Evolutionary conservation across 306 rosid species (phyloP).

Genomic region (Senna tora): DNA sequence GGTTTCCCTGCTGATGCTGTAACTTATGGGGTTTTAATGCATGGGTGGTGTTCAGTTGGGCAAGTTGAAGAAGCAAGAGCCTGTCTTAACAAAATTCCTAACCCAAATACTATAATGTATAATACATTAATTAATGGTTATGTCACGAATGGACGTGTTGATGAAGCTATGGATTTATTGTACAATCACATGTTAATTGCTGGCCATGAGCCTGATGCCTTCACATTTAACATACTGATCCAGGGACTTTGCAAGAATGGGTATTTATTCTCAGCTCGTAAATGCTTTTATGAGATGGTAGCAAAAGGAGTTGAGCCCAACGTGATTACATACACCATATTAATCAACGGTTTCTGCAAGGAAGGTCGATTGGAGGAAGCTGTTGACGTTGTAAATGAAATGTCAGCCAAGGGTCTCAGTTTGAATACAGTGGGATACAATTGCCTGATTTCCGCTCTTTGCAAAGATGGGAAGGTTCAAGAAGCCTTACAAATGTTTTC

Average conservation of each 20-base stretch:
- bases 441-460: slow-evolving; percentile 68
- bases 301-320: slow-evolving; percentile 71
- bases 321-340: slow-evolving; percentile 75
- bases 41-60: slow-evolving; percentile 71
- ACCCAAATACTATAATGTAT: slow-evolving; percentile 61
- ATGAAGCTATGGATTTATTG: slow-evolving; percentile 69
- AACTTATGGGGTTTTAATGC: slow-evolving; percentile 80
- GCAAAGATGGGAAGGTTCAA: slow-evolving; percentile 62
- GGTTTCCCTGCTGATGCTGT: slow-evolving; percentile 67
- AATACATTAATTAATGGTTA: slow-evolving; percentile 85
- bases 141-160: slow-evolving; percentile 64
- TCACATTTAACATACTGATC: slow-evolving; percentile 77
- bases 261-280: slow-evolving; percentile 61
- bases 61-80: slow-evolving; percentile 78
- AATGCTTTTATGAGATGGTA: slow-evolving; percentile 65
- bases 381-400: slow-evolving; percentile 60
- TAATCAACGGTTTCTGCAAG: slow-evolving; percentile 79
- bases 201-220: slow-evolving; percentile 74
- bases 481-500: slow-evolving; percentile 61
- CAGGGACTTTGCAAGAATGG: slow-evolving; percentile 85
- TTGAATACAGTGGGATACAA: slow-evolving; percentile 81
- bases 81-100: slow-evolving; percentile 61
- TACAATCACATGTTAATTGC: slow-evolving; percentile 52
- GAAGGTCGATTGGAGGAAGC: slow-evolving; percentile 69
- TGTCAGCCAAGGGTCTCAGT: slow-evolving; percentile 65